phyloP scores from a whole-genome alignment of 2,329 filamentous ascomycete genomes.

The Xylaria digitata region DNA sequence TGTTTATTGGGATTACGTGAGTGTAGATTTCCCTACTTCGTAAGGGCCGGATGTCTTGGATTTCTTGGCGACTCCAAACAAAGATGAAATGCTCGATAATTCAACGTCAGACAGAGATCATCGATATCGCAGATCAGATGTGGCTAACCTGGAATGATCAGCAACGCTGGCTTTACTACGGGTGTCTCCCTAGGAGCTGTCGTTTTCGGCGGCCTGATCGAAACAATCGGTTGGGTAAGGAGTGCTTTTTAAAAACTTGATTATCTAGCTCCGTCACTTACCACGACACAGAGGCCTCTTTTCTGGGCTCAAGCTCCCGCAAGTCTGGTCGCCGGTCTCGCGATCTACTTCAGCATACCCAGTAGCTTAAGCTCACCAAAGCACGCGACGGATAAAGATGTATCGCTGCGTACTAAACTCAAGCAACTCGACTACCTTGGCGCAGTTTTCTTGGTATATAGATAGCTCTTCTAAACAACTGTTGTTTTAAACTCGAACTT shows the following conservation, averaged over 20 bases:
- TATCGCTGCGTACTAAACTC: slow-evolving; percentile 64
- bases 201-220: slow-evolving; percentile 73
- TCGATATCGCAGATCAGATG: neutral
- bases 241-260: neutral
- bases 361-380: slow-evolving; percentile 44
- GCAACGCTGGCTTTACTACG: slow-evolving; percentile 76
- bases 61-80: neutral
- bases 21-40: slow-evolving; percentile 18
- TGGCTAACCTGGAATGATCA: slow-evolving; percentile 26
- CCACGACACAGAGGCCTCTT: slow-evolving; percentile 66
- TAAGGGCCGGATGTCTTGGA: neutral
- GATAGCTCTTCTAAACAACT: neutral
- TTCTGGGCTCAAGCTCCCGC: slow-evolving; percentile 79
- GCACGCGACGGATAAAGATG: slow-evolving; percentile 53
- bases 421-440: slow-evolving; percentile 79
- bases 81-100: neutral
- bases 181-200: slow-evolving; percentile 79
- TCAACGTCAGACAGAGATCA: neutral
- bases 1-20: slow-evolving; percentile 76
- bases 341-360: slow-evolving; percentile 75
- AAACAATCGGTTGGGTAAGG: slow-evolving; percentile 75
- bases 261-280: slow-evolving; percentile 26
- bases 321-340: slow-evolving; percentile 68
- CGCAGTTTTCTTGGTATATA: slow-evolving; percentile 70
- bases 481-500: neutral